These are phyloP conservation scores for Salix exigua DNA, from an alignment of 345 rosid species.

Conservation along the genomic window DNA sequence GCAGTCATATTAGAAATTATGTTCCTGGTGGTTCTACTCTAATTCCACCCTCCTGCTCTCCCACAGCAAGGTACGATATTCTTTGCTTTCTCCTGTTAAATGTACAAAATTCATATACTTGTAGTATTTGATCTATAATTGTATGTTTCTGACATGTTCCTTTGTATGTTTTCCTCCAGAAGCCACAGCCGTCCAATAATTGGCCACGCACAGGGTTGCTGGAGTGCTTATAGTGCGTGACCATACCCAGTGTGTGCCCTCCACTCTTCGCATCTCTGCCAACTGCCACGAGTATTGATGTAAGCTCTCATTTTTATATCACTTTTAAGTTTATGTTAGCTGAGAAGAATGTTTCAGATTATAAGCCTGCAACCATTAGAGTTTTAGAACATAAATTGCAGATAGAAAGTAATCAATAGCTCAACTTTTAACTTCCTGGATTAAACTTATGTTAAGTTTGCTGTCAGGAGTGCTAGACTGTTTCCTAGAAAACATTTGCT, in stretches of 20 bases:
- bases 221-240: slow-evolving; percentile 54
- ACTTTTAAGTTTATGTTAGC: background rate
- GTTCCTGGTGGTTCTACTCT: background rate
- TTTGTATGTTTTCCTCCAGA: slow-evolving; percentile 26
- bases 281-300: slow-evolving; percentile 33
- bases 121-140: background rate
- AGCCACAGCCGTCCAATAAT: slow-evolving; percentile 42
- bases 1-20: background rate
- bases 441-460: background rate
- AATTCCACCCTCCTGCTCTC: background rate
- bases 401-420: background rate
- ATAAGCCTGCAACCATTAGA: background rate
- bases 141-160: background rate
- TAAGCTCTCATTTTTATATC: slow-evolving; percentile 5
- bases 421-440: background rate
- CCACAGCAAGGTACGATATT: background rate
- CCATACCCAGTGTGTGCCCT: slow-evolving; percentile 54
- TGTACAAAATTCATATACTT: slow-evolving; percentile 9
- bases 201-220: slow-evolving; percentile 39
- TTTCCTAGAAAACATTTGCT: too few species aligned
- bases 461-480: background rate
- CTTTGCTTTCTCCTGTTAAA: slow-evolving; percentile 4
- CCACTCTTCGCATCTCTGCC: slow-evolving; percentile 45
- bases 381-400: background rate
- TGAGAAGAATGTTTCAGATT: background rate